Evolutionary conservation across 1,139 yeast genomes (phyloP).

Genomic region (Hyphopichia fennica): DNA sequence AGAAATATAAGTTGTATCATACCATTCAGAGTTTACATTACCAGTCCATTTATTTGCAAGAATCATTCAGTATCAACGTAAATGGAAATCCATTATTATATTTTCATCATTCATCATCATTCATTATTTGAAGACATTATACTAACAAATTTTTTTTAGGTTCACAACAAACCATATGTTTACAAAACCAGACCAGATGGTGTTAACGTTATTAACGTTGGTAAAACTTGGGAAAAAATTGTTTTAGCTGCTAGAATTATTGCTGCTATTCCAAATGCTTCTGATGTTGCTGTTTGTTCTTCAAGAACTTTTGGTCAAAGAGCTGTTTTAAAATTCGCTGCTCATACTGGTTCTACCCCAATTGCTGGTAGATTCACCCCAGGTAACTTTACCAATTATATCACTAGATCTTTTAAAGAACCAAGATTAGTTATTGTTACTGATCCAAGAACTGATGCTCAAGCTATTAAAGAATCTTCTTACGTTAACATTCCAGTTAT

Average conservation of each 20-base stretch:
- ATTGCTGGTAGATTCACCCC: constrained; percentile 99
- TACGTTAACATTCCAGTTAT: constrained; percentile 99
- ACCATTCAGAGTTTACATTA: no score
- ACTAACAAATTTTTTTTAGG: constrained; percentile 41
- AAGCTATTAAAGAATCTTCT: constrained; percentile 99
- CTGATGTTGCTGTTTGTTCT: constrained; percentile 98
- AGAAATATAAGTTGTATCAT: no score
- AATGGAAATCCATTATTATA: no score
- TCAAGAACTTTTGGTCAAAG: constrained; percentile 99
- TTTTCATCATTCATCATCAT: not conserved
- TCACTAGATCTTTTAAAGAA: constrained; percentile 99
- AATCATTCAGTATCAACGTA: no score
- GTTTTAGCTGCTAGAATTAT: constrained; percentile 99
- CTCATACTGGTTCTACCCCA: constrained; percentile 99
- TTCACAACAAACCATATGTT: constrained; percentile 99
- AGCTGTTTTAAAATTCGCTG: constrained; percentile 99
- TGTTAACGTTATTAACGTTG: constrained; percentile 96
- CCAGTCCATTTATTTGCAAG: no score
- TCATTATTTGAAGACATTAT: not conserved
- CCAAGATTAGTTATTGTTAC: constrained; percentile 99
- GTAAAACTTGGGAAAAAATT: constrained; percentile 99
- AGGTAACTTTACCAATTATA: constrained; percentile 99
- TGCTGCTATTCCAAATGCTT: constrained; percentile 98
- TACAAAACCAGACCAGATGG: constrained; percentile 99
- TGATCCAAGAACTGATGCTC: constrained; percentile 99